Evolutionary conservation across 768 basidiomycete genomes (phyloP).

Genomic region (Lactarius sp.): DNA sequence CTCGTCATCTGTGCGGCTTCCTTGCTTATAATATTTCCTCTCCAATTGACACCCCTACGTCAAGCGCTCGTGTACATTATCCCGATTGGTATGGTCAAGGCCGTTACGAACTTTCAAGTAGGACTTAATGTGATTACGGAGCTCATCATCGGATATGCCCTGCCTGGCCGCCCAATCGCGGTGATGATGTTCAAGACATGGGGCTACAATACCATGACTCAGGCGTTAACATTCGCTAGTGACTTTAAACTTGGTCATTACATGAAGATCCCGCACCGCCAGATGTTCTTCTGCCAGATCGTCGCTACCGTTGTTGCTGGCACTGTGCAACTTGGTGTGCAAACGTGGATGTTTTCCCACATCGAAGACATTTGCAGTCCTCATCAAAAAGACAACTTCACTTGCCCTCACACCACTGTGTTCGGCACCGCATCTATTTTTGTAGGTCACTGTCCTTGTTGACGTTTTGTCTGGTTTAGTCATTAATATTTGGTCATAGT

Average conservation of each 20-base stretch:
- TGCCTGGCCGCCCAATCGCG: slow-evolving; percentile 73
- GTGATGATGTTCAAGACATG: slow-evolving; percentile 87
- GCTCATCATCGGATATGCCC: slow-evolving; percentile 71
- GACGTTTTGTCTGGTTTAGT: background rate
- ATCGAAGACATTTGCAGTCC: slow-evolving; percentile 54
- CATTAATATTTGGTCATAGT: slow-evolving; percentile 9
- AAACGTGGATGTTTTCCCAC: slow-evolving; percentile 72
- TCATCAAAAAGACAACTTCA: slow-evolving; percentile 56
- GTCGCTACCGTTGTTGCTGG: slow-evolving; percentile 63
- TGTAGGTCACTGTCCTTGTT: slow-evolving; percentile 33
- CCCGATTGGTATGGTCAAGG: slow-evolving; percentile 55
- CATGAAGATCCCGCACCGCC: slow-evolving; percentile 68
- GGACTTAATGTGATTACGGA: slow-evolving; percentile 77
- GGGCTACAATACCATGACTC: slow-evolving; percentile 68
- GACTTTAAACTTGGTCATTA: slow-evolving; percentile 75
- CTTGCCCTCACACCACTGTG: slow-evolving; percentile 62
- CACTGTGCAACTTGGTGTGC: slow-evolving; percentile 71
- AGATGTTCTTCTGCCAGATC: slow-evolving; percentile 71
- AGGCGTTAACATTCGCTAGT: slow-evolving; percentile 63
- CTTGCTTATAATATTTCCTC: background rate
- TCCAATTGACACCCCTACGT: background rate
- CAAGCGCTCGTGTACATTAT: slow-evolving; percentile 42
- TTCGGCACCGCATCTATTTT: slow-evolving; percentile 79
- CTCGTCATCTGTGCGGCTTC: slow-evolving; percentile 48
- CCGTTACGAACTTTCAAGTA: slow-evolving; percentile 73